These are phyloP conservation scores for Daldinia caldariorum DNA, from an alignment of 495 filamentous ascomycete species.

Conservation along the genomic window DNA sequence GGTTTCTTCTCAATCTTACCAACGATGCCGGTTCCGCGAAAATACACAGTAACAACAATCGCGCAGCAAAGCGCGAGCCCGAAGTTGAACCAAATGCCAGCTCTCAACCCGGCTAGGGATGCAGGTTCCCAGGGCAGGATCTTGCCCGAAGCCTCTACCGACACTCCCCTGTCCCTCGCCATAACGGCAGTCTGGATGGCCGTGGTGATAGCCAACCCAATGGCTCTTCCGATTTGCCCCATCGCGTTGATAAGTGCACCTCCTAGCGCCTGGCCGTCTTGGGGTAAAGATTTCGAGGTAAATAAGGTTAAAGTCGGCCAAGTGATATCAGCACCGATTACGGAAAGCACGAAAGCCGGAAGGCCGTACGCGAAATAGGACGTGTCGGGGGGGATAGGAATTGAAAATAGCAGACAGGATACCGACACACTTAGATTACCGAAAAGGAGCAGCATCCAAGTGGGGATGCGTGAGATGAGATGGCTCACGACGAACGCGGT, in stretches of 20 bases:
- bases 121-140: slow-evolving; percentile 53
- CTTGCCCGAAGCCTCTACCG: slow-evolving; percentile 51
- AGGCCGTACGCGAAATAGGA: slow-evolving; percentile 70
- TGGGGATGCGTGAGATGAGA: slow-evolving; percentile 62
- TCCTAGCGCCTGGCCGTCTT: slow-evolving; percentile 68
- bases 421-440: slow-evolving; percentile 61
- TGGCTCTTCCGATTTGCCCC: slow-evolving; percentile 64
- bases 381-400: slow-evolving; percentile 62
- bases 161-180: slow-evolving; percentile 52
- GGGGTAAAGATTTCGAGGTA: slow-evolving; percentile 64
- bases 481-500: slow-evolving; percentile 63
- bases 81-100: slow-evolving; percentile 65
- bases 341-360: slow-evolving; percentile 65
- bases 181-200: slow-evolving; percentile 66
- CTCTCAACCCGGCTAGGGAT: slow-evolving; percentile 61
- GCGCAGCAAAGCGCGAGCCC: slow-evolving; percentile 51
- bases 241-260: slow-evolving; percentile 70
- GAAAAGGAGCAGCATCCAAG: slow-evolving; percentile 63
- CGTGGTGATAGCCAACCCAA: slow-evolving; percentile 67
- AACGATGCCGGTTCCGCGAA: slow-evolving; percentile 58
- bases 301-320: slow-evolving; percentile 69
- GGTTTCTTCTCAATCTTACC: slow-evolving; percentile 49
- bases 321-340: slow-evolving; percentile 67
- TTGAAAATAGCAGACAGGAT: slow-evolving; percentile 63
- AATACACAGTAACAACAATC: slow-evolving; percentile 52